Evolutionary conservation across 495 filamentous ascomycete species (phyloP), one percentile per base, ranked within the genome.

Genomic region (Penicillium roqueforti): DNA sequence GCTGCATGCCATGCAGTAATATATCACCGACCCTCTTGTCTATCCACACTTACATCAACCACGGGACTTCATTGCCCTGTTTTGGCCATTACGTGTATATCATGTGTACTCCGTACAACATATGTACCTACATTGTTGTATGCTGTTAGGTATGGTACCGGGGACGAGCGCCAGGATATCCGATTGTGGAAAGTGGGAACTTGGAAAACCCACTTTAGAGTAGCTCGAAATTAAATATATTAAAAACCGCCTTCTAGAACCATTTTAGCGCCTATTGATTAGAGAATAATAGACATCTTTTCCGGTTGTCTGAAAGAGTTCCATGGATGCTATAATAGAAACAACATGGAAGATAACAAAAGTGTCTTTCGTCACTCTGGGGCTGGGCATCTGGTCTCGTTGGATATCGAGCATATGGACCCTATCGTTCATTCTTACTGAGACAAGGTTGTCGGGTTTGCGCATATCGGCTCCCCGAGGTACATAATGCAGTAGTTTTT

Each of bases 331-430:
- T 48, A 23, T 55, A 31, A 31, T 31, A 52, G 6, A 36, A n/a
- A 36, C 6, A 36, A 36, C 23, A 25, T 47, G 20, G 49, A 34
- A 49, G 36, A 9, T 16, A 32, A 39, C 46, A 16, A 49, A 25
- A 23, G 29, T 18, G 11, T 34, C 10, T 4, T 16, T 26, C 28
- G 39, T 51, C 38, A 34, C 28, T 44, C 50, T 25, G 23, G 23
- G 38, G 9, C 40, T 43, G 43, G 42, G 32, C n/a, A 22, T 55
- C 47, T 45, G 31, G 57, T 48, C 52, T 51, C 38, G 60, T 60
- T 60, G 60, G 47, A 60, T 63, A 63, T 61, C 44, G 44, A 51
- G 42, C 29, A 47, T 37, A 22, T 23, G 37, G 20, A 50, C 47
- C 47, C 22, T 28, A 34, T 36, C 16, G 26, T 51, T 7, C 29